Conservation (phyloP, 805 yeast species). For the Tanozyma kutaoensis region DNA sequence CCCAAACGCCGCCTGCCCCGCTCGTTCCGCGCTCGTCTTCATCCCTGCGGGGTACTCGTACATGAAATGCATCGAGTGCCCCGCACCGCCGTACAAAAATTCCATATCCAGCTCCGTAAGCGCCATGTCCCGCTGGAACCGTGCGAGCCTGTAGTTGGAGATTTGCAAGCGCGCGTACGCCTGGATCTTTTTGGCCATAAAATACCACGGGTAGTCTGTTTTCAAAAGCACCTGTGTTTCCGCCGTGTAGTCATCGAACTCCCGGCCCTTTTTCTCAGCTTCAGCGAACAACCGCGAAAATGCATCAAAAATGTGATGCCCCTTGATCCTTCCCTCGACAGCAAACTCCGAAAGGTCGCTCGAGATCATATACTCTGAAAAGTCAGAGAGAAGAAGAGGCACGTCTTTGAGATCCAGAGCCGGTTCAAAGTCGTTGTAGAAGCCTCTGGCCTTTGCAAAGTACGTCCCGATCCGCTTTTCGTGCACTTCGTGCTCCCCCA, state of each 20-base stretch:
- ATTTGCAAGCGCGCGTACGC: slow-evolving; percentile 44
- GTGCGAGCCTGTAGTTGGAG: slow-evolving; percentile 37
- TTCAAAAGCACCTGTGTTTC: slow-evolving; percentile 37
- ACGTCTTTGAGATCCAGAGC: background rate
- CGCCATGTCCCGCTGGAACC: slow-evolving; percentile 13
- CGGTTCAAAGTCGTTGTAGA: background rate
- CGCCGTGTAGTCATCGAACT: slow-evolving; percentile 37
- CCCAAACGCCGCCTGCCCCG: slow-evolving; percentile 5
- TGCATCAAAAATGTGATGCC: too few species aligned
- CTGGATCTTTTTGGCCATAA: slow-evolving; percentile 41
- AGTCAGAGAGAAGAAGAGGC: too few species aligned
- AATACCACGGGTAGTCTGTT: slow-evolving; percentile 73
- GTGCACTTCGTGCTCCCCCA: slow-evolving; percentile 27
- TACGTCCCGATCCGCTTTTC: slow-evolving; percentile 12
- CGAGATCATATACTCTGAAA: too few species aligned
- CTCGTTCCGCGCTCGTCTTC: background rate
- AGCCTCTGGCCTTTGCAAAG: slow-evolving; percentile 2
- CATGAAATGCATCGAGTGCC: too few species aligned
- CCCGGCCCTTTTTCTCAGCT: too few species aligned
- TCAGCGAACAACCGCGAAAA: too few species aligned
- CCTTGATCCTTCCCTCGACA: too few species aligned
- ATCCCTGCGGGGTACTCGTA: slow-evolving; percentile 5
- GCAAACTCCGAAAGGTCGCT: too few species aligned
- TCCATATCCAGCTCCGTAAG: background rate
- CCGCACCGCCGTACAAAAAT: too few species aligned